Base-by-base conservation (phyloP, 2,329 filamentous ascomycete species). In the Pseudopithomyces chartarum region DNA sequence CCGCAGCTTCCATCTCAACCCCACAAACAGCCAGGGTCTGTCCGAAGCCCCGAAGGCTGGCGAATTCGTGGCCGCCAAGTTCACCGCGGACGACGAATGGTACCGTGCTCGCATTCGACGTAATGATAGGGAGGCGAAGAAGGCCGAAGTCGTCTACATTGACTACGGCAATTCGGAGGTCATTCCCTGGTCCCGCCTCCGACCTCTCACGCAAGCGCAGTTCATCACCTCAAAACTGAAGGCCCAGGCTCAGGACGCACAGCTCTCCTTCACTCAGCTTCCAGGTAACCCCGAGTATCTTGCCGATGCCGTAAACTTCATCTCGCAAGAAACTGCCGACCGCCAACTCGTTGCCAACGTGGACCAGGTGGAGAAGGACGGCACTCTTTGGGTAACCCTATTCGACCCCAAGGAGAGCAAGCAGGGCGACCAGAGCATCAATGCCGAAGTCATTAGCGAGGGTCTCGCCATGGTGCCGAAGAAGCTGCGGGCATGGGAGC, bases 91-190 rank as follows among this genome's bases (percentile, higher is more conserved):
- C 73, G 87, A 89, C 57, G 87, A 95, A 66, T 99, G 94, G 94
- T 99, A 99, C 81, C 91, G 95, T 59, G 95, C 91, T 32, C 90
- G 89, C 59, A 87, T 99, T 59, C 89, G 93, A 60, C 88, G 93
- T 73, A 97, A 98, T 77, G 95, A 99, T 79, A 92, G 95, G 60
- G 85, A 93, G 8, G 89, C 88, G 69, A 92, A 84, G 84, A 87
- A 90, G 67, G 89, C 92, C 22, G 95, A 99, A 77, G 89, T 99
- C 23, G 80, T 96, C 44, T 99, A 97, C 78, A 87, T 99, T 60
- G 95, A 99, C 80, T 99, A 96, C 77, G 95, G 95, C 68, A 99
- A 99, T 83, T 89, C 86, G 54, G 95, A 99, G 78, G 89, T 88
- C 71, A 83, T 96, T 55, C 86, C 93, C 0, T 99, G 94, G 92